Percentiles rank a stretch among this genome's conserved stretches.
phyloP scores from a whole-genome alignment of 192 early-diverging fungal species.

The Geranomyces michiganensis region DNA sequence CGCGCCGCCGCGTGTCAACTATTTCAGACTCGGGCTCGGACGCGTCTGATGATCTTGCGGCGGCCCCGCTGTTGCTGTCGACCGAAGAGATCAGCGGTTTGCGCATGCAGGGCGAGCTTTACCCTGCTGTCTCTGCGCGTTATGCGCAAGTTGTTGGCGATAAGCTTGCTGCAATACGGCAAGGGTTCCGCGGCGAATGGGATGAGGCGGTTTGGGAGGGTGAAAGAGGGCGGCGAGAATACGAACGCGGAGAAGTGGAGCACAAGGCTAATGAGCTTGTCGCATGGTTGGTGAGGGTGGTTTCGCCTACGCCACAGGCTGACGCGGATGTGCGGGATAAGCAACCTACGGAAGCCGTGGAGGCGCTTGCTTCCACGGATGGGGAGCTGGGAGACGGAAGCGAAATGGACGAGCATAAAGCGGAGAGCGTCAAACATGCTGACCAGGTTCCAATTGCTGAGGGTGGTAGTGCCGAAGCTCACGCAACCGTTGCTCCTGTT shows the following conservation, averaged over 20 bases:
- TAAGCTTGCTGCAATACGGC: conserved; percentile 12
- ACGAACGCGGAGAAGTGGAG: conserved; percentile 30
- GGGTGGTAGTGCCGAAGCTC: no score
- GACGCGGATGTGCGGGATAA: not conserved
- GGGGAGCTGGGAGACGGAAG: no score
- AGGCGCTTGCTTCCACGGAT: no score
- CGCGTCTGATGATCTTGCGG: not conserved
- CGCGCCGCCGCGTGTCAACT: not conserved
- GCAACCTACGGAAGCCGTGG: no score
- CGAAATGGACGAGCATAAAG: no score
- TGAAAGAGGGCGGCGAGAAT: conserved; percentile 23
- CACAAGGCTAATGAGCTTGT: conserved; percentile 25
- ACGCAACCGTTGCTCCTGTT: no score
- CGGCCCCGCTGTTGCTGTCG: not conserved
- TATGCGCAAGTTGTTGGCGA: conserved; percentile 18
- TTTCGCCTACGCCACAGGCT: not conserved
- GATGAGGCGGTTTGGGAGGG: conserved; percentile 30
- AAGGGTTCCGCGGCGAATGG: conserved; percentile 24
- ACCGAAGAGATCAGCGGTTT: conserved; percentile 27
- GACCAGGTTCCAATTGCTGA: no score
- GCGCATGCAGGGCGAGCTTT: conserved; percentile 21
- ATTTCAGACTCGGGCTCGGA: conserved; percentile 28
- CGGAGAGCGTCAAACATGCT: no score
- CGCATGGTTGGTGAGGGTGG: not conserved
- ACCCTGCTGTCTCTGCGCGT: conserved; percentile 13